Conservation (phyloP, 2,329 filamentous ascomycete genomes). For the Metarhizium robertsii region DNA sequence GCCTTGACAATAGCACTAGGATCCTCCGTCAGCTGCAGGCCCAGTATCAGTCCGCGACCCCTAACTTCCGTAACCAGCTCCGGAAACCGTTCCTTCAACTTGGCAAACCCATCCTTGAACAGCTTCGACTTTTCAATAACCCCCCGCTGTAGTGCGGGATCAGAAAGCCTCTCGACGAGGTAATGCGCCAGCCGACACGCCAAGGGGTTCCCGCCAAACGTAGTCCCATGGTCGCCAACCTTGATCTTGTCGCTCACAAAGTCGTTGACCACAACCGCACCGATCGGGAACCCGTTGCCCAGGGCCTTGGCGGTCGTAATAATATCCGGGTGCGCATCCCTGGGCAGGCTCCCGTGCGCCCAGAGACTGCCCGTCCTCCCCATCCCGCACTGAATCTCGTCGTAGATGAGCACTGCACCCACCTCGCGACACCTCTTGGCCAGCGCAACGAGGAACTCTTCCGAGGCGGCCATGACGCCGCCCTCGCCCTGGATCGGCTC, state of each 20-base stretch:
- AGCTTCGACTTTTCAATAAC: constrained; percentile 57
- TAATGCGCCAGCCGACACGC: constrained; percentile 78
- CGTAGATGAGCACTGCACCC: constrained; percentile 82
- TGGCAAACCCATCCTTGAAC: constrained; percentile 38
- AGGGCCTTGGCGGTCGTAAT: constrained; percentile 92
- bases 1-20: constrained; percentile 70
- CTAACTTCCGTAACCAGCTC: constrained; percentile 68
- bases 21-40: constrained; percentile 70
- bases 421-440: constrained; percentile 77
- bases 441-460: constrained; percentile 78
- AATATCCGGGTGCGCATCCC: constrained; percentile 83
- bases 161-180: constrained; percentile 68
- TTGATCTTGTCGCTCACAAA: constrained; percentile 31
- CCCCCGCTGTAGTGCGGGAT: constrained; percentile 56
- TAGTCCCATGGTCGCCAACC: constrained; percentile 81
- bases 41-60: constrained; percentile 77
- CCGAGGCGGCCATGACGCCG: constrained; percentile 73
- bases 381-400: constrained; percentile 95
- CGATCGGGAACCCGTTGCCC: constrained; percentile 93
- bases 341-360: constrained; percentile 70
- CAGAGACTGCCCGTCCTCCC: constrained; percentile 80
- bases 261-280: constrained; percentile 47
- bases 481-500: constrained; percentile 98
- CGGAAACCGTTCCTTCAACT: constrained; percentile 45
- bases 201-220: constrained; percentile 87